Conservation (phyloP, 1,284 basidiomycete species). For the Taiwanofungus camphoratus region DNA sequence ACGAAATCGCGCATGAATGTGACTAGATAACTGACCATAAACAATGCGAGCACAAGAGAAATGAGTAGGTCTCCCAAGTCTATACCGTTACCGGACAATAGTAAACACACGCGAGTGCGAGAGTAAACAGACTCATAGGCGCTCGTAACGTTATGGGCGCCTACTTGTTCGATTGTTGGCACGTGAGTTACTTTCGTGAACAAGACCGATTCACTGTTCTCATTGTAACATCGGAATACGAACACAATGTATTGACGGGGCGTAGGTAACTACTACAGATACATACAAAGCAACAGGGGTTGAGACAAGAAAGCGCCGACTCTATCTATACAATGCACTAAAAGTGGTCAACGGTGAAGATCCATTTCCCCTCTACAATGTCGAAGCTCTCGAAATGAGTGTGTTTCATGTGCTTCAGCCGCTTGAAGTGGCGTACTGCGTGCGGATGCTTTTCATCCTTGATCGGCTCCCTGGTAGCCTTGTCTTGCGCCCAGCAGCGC, state of each 20-base stretch:
- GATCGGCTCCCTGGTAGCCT: constrained; percentile 87
- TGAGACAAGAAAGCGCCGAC: constrained; percentile 6
- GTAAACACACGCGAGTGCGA: too few relatives aligned
- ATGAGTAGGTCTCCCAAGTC: constrained; percentile 5
- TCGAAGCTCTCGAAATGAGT: constrained; percentile 86
- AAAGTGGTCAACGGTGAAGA: constrained; percentile 93
- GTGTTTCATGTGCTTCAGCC: constrained; percentile 80
- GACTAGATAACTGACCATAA: constrained; percentile 14
- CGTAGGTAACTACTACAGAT: neutral
- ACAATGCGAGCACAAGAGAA: constrained; percentile 12
- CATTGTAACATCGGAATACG: too few relatives aligned
- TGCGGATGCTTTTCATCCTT: constrained; percentile 76
- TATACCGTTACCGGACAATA: constrained; percentile 6
- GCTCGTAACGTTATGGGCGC: too few relatives aligned
- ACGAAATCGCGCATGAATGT: too few relatives aligned
- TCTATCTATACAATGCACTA: constrained; percentile 22
- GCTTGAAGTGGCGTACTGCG: constrained; percentile 75
- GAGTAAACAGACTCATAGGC: too few relatives aligned
- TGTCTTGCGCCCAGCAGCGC: constrained; percentile 87
- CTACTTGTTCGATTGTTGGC: too few relatives aligned
- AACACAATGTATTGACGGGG: constrained; percentile 5
- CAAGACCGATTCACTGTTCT: too few relatives aligned
- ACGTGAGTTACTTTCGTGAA: too few relatives aligned
- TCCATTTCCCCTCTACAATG: constrained; percentile 82
- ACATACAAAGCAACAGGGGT: constrained; percentile 3